These are phyloP conservation scores for Elsinoe fawcettii DNA, from an alignment of 2,329 filamentous ascomycete species.

Conservation along the genomic window DNA sequence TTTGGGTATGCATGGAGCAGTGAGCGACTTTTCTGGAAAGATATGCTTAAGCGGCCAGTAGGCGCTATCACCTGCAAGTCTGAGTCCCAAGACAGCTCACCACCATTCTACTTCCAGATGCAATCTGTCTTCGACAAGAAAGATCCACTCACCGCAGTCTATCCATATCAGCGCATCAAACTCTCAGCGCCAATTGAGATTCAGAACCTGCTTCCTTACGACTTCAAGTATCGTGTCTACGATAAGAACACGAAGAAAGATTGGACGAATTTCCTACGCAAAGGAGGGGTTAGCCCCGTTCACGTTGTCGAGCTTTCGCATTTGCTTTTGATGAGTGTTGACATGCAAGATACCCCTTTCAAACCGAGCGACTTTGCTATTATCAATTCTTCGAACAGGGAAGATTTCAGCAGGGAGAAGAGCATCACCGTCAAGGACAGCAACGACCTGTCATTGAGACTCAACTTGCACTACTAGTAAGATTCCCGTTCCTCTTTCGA, in stretches of 20 bases:
- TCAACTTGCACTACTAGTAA: constrained; percentile 83
- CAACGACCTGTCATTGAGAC: constrained; percentile 66
- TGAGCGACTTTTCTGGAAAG: constrained; percentile 86
- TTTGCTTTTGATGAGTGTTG: constrained; percentile 81
- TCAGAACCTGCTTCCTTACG: constrained; percentile 89
- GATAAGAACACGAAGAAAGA: constrained; percentile 98
- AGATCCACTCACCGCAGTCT: constrained; percentile 72
- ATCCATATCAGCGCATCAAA: constrained; percentile 90
- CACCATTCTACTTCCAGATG: constrained; percentile 94
- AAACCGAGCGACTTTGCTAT: constrained; percentile 95
- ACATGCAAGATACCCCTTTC: constrained; percentile 94
- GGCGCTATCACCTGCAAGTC: constrained; percentile 82
- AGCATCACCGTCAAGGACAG: constrained; percentile 76
- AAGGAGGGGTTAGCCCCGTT: constrained; percentile 92
- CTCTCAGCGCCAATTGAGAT: constrained; percentile 88
- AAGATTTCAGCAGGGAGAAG: constrained; percentile 81
- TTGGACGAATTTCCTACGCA: constrained; percentile 96
- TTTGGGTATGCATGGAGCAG: constrained; percentile 95
- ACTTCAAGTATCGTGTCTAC: constrained; percentile 99
- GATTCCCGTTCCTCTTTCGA: constrained; percentile 17
- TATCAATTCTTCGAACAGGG: constrained; percentile 80
- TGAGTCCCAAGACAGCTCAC: constrained; percentile 66
- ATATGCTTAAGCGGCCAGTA: constrained; percentile 75
- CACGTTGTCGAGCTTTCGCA: constrained; percentile 96
- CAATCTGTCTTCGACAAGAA: constrained; percentile 77